Conservation (phyloP, 2,329 filamentous ascomycete genomes). For the Aspergillus bombycis region DNA sequence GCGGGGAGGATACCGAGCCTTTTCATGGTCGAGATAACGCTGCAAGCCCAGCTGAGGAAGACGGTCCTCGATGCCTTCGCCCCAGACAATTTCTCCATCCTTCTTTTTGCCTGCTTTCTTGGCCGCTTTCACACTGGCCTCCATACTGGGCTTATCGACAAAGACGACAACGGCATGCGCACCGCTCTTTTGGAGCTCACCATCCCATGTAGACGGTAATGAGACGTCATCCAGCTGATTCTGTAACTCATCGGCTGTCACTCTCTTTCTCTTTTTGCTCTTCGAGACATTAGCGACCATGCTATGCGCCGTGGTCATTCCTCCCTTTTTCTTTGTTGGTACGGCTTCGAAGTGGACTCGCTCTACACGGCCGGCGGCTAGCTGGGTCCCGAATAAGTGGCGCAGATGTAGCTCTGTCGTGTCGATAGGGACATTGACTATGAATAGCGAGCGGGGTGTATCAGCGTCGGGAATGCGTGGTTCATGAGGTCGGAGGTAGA, state of each 20-base stretch:
- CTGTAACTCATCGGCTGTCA: conserved; percentile 52
- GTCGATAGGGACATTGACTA: conserved; percentile 88
- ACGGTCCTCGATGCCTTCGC: conserved; percentile 61
- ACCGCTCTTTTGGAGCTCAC: conserved; percentile 71
- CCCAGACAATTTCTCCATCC: conserved; percentile 69
- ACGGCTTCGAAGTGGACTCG: conserved; percentile 70
- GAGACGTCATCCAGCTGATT: conserved; percentile 61
- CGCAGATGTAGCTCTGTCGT: conserved; percentile 77
- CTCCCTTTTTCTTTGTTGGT: conserved; percentile 41
- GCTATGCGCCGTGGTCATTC: conserved; percentile 21
- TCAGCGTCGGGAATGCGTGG: conserved; percentile 75
- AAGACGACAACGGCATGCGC: conserved; percentile 80
- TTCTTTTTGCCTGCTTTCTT: conserved; percentile 57
- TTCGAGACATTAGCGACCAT: conserved; percentile 26
- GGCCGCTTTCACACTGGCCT: conserved; percentile 75
- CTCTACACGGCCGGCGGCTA: conserved; percentile 79
- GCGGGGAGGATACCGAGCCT: conserved; percentile 70
- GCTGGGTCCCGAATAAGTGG: conserved; percentile 71
- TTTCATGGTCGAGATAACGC: conserved; percentile 66
- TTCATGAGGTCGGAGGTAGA: conserved; percentile 83
- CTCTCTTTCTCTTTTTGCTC: conserved; percentile 60
- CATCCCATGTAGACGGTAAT: conserved; percentile 74
- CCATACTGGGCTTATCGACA: conserved; percentile 78
- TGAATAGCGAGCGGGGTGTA: conserved; percentile 79
- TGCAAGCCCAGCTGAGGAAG: conserved; percentile 59